phyloP scores from a whole-genome alignment of 2,329 filamentous ascomycete genomes.

The Cadophora malorum region DNA sequence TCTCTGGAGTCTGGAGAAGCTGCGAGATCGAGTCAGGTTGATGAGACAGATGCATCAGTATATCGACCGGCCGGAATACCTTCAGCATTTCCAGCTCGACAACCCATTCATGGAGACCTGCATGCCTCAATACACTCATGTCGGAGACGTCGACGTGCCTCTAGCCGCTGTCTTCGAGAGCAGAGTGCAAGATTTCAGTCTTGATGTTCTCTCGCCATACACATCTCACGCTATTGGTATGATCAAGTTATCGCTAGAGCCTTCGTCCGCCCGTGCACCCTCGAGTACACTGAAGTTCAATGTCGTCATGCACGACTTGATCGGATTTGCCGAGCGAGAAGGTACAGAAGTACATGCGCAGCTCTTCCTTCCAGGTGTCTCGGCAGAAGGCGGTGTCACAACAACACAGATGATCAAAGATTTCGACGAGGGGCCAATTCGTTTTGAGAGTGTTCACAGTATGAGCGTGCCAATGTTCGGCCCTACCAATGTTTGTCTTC shows the following conservation, averaged over 20 bases:
- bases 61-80: slow-evolving; percentile 91
- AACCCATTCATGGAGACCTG: slow-evolving; percentile 92
- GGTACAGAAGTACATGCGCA: slow-evolving; percentile 96
- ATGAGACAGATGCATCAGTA: slow-evolving; percentile 99
- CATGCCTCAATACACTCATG: slow-evolving; percentile 89
- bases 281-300: slow-evolving; percentile 96
- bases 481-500: slow-evolving; percentile 74
- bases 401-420: slow-evolving; percentile 94
- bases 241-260: slow-evolving; percentile 88
- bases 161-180: slow-evolving; percentile 93
- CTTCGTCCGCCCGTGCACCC: slow-evolving; percentile 90
- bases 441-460: slow-evolving; percentile 97
- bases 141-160: slow-evolving; percentile 93
- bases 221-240: slow-evolving; percentile 91
- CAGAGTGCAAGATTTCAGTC: slow-evolving; percentile 88
- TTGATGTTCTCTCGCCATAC: slow-evolving; percentile 91
- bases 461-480: slow-evolving; percentile 90
- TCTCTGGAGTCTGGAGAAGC: slow-evolving; percentile 93
- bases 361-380: slow-evolving; percentile 91
- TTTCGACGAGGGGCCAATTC: slow-evolving; percentile 90
- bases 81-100: slow-evolving; percentile 88
- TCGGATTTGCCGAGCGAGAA: slow-evolving; percentile 94
- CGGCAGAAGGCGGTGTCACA: slow-evolving; percentile 88
- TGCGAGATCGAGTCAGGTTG: slow-evolving; percentile 82
- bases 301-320: slow-evolving; percentile 95